These are phyloP conservation scores for Scedosporium apiospermum DNA, from an alignment of 2,329 filamentous ascomycete genomes.

Conservation along the genomic window DNA sequence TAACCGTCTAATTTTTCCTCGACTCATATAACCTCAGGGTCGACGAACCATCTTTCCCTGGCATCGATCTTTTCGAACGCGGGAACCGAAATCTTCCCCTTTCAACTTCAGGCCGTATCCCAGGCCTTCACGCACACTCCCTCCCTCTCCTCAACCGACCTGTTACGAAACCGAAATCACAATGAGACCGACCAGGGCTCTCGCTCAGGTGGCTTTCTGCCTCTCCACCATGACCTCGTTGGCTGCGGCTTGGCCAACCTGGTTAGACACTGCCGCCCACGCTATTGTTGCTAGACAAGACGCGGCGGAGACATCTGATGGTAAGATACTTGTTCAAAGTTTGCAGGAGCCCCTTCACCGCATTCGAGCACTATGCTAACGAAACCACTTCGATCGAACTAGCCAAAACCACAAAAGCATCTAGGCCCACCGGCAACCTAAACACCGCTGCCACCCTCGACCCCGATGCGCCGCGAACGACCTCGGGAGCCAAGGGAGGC, in stretches of 20 bases:
- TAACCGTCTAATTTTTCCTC: too few species aligned
- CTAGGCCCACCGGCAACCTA: conserved; percentile 5
- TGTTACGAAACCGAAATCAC: conserved; percentile 10
- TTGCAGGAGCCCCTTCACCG: neutral
- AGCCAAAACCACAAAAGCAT: neutral
- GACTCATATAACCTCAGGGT: too few species aligned
- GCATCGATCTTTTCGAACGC: too few species aligned
- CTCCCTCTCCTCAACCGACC: neutral
- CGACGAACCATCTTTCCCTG: too few species aligned
- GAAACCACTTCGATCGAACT: conserved; percentile 6
- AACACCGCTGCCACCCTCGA: conserved; percentile 26
- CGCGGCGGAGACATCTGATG: neutral
- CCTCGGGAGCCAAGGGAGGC: conserved; percentile 16
- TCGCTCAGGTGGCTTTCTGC: conserved; percentile 39
- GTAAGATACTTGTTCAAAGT: neutral
- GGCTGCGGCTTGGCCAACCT: conserved; percentile 46
- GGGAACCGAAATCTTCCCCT: too few species aligned
- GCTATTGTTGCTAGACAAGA: conserved; percentile 42
- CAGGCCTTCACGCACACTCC: neutral
- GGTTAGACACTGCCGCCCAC: conserved; percentile 36
- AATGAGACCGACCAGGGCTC: conserved; percentile 40
- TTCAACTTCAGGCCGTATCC: too few species aligned
- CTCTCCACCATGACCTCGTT: conserved; percentile 40
- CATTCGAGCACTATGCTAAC: neutral
- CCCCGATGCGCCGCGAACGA: conserved; percentile 23